phyloP scores from a whole-genome alignment of 305 asterid species.

The Fraxinus nigra region DNA sequence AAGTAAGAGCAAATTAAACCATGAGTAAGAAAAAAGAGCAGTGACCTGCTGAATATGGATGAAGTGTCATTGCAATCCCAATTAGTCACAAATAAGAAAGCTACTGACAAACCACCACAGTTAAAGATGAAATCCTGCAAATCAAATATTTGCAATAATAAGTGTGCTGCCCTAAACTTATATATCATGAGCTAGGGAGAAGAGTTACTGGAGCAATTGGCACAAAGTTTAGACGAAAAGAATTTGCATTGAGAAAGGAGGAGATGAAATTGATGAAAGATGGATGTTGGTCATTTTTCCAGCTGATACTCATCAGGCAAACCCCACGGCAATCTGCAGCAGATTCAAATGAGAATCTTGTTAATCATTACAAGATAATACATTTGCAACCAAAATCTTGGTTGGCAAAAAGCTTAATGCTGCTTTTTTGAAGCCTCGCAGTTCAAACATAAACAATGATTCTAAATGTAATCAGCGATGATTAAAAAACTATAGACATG shows the following conservation, averaged over 20 bases:
- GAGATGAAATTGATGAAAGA: constrained; percentile 81
- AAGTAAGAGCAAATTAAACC: not conserved
- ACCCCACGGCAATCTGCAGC: constrained; percentile 70
- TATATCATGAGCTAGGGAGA: constrained; percentile 17
- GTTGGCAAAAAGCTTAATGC: not conserved
- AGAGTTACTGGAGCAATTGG: constrained; percentile 72
- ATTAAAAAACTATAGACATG: not conserved
- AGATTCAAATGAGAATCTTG: constrained; percentile 10
- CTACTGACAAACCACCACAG: constrained; percentile 83
- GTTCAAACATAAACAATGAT: not conserved
- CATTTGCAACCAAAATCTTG: not conserved
- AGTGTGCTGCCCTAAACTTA: constrained; percentile 1
- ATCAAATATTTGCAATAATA: constrained; percentile 21
- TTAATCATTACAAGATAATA: constrained; percentile 7
- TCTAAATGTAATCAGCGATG: not conserved
- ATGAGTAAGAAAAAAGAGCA: constrained; percentile 13
- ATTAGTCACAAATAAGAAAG: constrained; percentile 66
- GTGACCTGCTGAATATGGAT: constrained; percentile 60
- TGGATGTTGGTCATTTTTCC: constrained; percentile 81
- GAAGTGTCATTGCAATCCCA: constrained; percentile 49
- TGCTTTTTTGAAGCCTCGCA: not conserved
- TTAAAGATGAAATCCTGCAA: constrained; percentile 91
- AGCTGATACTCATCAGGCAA: constrained; percentile 74
- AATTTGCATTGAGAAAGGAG: constrained; percentile 62
- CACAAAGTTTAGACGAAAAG: constrained; percentile 61